Base-by-base conservation (phyloP, 202 grass and related monocot species). In the Saccharum hybrid region DNA sequence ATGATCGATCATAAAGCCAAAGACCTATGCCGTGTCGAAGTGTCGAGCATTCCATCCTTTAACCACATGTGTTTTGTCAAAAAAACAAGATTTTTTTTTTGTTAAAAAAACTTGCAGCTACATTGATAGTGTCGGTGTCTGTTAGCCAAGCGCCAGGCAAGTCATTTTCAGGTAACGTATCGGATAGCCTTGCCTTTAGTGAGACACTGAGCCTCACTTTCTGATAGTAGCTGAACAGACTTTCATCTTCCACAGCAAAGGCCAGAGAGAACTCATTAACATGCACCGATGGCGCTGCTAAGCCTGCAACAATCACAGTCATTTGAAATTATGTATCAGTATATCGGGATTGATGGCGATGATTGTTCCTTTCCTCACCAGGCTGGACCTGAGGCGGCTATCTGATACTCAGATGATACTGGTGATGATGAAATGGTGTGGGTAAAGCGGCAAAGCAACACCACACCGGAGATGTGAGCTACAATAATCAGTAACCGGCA, bases 401-500 rank as follows among this genome's bases (percentile, higher is more conserved):
- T 86, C 49, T 49, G 70, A 75, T 72, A 68, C 48, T 72, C 41
- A 59, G 70, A 75, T 76, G 49, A 80, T 74, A 74, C 12, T 3
- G 28, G 36, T 41, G 37, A 30, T 71, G 43, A 81, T 59, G 39
- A 54, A 54, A 38, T 33, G n/a, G 56, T 66, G 71, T 13, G 63
- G 56, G 63, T 54, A 78, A 80, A 88, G 82, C 18, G 18, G 76
- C 39, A 84, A 83, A 89, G 77, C n/a, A 54, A 6, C 19, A 49
- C 66, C 66, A 37, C 0, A 68, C 7, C 7, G 22, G 68, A 84
- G 71, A 49, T 72, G 85, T 88, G 81, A 88, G 61, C 38, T 86
- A 90, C 16, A 88, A 76, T 97, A 74, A 85, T 90, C 76, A 86
- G 83, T 89, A 82, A 82, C 23, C 0, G 1, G 54, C 87, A 94